Evolutionary conservation across 2,329 filamentous ascomycete species (phyloP), one percentile per base, ranked within the genome.

Genomic region (Pseudocercospora vitis): DNA sequence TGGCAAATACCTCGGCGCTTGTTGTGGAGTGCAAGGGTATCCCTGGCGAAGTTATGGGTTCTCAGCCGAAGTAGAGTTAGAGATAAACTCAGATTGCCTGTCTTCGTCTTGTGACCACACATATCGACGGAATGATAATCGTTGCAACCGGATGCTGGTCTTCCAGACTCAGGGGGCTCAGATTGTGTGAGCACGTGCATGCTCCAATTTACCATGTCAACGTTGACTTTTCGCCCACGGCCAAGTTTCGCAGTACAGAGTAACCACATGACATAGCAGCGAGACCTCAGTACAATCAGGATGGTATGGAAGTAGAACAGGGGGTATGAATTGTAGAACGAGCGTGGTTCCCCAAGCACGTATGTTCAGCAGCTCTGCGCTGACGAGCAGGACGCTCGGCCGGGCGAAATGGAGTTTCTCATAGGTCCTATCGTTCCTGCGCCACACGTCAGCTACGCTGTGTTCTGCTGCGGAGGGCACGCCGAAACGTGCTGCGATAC

Each of bases 351-450:
- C 12, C 2, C 8, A 37, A 18, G 33, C 21, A 9, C 16, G 8
- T 19, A 19, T 19, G 21, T 37, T 42, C 18, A 21, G n/a, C 14
- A 11, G 35, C 23, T 40, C 35, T 40, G 19, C 16, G 35, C 35
- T 11, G 23, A 5, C n/a, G 18, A 12, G 2, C 7, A 12, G 19
- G 35, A 19, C 11, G 16, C 14, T 40, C 18, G 35, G 35, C 18
- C 35, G 5, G 19, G 35, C 23, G 11, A 40, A 19, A 18, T 40
- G 8, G 8, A 7, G 12, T n/a, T n/a, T 23, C 8, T 42, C 8
- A 42, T 42, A 42, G 37, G 37, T 21, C 37, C 16, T 42, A 23
- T 42, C 37, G 37, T 42, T 23, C 37, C 37, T 42, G 37, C 37
- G 37, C 21, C 37, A 42, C 37, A 23, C 24, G 37, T 42, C 37